Base-by-base conservation (phyloP, 2,329 filamentous ascomycete species). In the Sarocladium brachiariae region DNA sequence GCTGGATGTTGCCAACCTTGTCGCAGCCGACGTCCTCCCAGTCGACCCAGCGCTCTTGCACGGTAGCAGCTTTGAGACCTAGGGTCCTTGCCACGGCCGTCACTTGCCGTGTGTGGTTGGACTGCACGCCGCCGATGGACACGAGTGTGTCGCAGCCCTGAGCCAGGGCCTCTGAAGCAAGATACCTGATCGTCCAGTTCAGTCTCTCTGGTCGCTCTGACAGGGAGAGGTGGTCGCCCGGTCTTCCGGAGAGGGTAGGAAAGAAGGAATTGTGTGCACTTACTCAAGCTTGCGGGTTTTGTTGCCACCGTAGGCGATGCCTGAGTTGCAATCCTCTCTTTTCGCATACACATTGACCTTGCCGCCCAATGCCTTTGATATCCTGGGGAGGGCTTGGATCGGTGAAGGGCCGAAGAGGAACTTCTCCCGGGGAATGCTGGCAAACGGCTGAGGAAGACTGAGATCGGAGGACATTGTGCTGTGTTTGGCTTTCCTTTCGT, bases 1-100 rank as follows among this genome's bases (percentile, higher is more conserved):
- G 73, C 66, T 88, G 82, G 55, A 88, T 83, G 68, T 88, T 88
- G 55, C 85, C 85, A 7, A 84, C 83, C 55, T 73, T 75, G 18
- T 77, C 76, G 60, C 86, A 87, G 8, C 72, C 75, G 1, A 70
- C 64, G 55, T 84, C 80, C 1, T 68, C 62, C 74, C 77, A 81
- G 33, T 82, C 74, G 0, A 87, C 83, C 83, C 83, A 87, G 60
- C 83, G 73, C 65, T 87, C 83, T 64, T 87, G 83, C 0, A 54
- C 80, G 56, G 54, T 70, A 54, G 76, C 70, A 43, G 70, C 71
- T 54, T 76, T 71, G 19, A 86, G 69, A 0, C 82, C 82, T 1
- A 80, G 65, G 43, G 74, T 73, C 19, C 77, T 71, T 0, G 81
- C 81, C 2, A 81, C 77, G 1, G 81, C 83, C 0, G 83, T 79